phyloP scores from a whole-genome alignment of 2,329 filamentous ascomycete species.

The Alternaria ethzedia region DNA sequence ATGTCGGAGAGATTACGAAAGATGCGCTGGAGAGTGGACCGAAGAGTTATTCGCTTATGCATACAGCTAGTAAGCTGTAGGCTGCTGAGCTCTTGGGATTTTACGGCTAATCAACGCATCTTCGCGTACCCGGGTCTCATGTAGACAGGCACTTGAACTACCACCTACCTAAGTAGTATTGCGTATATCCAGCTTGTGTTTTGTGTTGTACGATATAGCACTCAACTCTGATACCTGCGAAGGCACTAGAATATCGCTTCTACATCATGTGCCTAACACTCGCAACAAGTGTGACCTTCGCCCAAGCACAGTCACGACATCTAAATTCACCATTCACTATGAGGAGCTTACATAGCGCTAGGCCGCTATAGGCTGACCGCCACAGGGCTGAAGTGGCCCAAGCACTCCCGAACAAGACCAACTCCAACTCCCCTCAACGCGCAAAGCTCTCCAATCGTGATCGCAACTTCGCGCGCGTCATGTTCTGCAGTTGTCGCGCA shows the following conservation, averaged over 20 bases:
- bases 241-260: not conserved
- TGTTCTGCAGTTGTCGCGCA: slow-evolving; percentile 2
- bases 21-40: slow-evolving; percentile 35
- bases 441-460: slow-evolving; percentile 2
- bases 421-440: slow-evolving; percentile 12
- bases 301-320: not conserved
- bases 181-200: not conserved
- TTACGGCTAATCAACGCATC: not conserved
- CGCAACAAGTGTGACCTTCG: not conserved
- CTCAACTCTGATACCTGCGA: not conserved
- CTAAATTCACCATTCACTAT: not conserved
- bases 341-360: slow-evolving; percentile 1
- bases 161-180: not conserved
- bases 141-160: not conserved
- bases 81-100: not conserved
- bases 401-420: slow-evolving; percentile 19
- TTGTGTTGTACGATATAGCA: not conserved
- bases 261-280: not conserved
- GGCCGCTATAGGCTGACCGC: slow-evolving; percentile 14
- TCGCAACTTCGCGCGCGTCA: slow-evolving; percentile 8
- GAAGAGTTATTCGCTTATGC: slow-evolving; percentile 32
- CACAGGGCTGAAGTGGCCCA: slow-evolving; percentile 16
- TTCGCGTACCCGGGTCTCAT: not conserved
- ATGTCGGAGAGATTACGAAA: slow-evolving; percentile 59
- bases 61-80: slow-evolving; percentile 34